Percentiles rank a stretch among this genome's conserved stretches.
Evolutionary conservation across 2,329 filamentous ascomycete genomes (phyloP).

Genomic region (Claviceps quebecensis): DNA sequence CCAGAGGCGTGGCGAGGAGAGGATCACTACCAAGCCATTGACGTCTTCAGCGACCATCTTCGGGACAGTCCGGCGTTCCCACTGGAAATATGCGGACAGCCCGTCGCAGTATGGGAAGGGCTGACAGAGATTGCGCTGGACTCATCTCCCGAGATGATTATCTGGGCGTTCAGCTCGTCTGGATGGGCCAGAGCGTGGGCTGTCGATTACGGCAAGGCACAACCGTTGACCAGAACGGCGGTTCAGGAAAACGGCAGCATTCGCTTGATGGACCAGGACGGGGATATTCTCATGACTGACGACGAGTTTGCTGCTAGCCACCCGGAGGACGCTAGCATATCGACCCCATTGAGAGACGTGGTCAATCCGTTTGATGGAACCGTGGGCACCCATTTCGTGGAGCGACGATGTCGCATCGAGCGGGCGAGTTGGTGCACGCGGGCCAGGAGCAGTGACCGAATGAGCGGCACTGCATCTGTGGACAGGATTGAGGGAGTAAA

Average conservation of each 20-base stretch:
- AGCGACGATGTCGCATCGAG: constrained; percentile 4
- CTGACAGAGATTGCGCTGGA: constrained; percentile 20
- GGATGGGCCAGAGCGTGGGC: constrained; percentile 21
- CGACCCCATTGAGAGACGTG: not conserved
- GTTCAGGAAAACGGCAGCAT: constrained; percentile 20
- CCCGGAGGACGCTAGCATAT: not conserved
- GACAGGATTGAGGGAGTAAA: constrained; percentile 22
- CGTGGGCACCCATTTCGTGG: constrained; percentile 4
- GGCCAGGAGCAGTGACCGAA: constrained; percentile 5
- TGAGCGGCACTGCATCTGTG: constrained; percentile 13
- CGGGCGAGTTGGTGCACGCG: constrained; percentile 4
- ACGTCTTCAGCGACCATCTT: constrained; percentile 9
- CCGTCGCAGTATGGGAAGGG: constrained; percentile 17
- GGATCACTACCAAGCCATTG: constrained; percentile 10
- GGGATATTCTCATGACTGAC: constrained; percentile 16
- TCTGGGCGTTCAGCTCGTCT: constrained; percentile 22
- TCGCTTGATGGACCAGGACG: constrained; percentile 17
- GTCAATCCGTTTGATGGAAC: constrained; percentile 7
- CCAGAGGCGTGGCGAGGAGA: constrained; percentile 11
- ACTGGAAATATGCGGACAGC: constrained; percentile 18
- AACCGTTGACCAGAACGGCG: constrained; percentile 8
- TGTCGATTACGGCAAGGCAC: constrained; percentile 12
- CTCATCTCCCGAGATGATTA: constrained; percentile 18
- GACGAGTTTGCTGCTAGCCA: not conserved
- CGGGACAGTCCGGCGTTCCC: constrained; percentile 11